Evolutionary conservation across 352 stramenopile species (phyloP), one percentile per base, ranked within the genome.

Genomic region (Pythium phragmitis): DNA sequence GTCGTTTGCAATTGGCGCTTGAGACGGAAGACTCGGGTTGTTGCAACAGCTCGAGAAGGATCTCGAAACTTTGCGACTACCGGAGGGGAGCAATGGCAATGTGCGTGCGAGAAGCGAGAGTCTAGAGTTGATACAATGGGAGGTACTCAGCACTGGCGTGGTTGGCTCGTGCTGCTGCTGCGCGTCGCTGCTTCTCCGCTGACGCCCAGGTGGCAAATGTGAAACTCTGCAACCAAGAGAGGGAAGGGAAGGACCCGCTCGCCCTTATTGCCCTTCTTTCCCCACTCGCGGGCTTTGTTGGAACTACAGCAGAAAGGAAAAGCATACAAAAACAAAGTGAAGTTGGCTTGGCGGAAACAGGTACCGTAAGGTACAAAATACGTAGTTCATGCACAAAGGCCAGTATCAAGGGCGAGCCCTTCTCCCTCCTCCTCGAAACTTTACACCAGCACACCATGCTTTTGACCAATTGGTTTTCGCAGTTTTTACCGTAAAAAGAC

Each of bases 341-440:
- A 66, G 50, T 66, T 34, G 13, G 39, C 11, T 7, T 11, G 48
- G 28, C 14, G 0, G 26, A 4, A 28, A 23, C 23, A 8, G 33
- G 49, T 66, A 66, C 59, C 59, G 59, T 66, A 59, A 55, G 59
- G 50, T 66, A 66, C 59, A 66, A 52, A 66, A 66, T 60, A 66
- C 42, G 53, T 48, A 53, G 34, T 53, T 42, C 33, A 14, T 17
- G 26, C 26, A 13, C 41, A 42, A 46, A 46, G 13, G 34, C 34
- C 34, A 6, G 7, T 39, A 39, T 39, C 34, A 6, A 39, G 34
- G 26, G 26, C 26, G 4, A 30, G 26, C 26, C 26, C 26, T 30
- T 30, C 26, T 30, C 26, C 26, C 26, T 30, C 26, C 26, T 2
- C 26, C 26, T 54, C 39, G 52, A 59, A 59, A 59, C 52, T 59